Base-by-base conservation (phyloP, 202 grass and related monocot species). In the Alloteropsis angusta region DNA sequence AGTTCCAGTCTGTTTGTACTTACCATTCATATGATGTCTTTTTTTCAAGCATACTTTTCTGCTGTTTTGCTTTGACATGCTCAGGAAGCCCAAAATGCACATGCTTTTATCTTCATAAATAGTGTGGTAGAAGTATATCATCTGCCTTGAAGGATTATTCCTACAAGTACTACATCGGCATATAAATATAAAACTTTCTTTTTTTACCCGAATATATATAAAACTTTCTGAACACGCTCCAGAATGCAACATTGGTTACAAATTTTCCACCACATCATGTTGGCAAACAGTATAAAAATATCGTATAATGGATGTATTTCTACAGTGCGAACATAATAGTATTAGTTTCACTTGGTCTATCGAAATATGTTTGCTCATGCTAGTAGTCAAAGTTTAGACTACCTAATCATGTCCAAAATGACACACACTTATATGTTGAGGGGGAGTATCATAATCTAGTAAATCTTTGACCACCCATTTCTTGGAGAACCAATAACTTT, bases 401-500 rank as follows among this genome's bases (percentile, higher is more conserved):
- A n/a, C 32, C 32, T 44, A 46, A 74, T 9, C 25, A 12, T 32
- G 23, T 75, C 57, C 57, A 76, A 43, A 66, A 45, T 46, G 23
- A n/a, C n/a, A 23, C 22, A 68, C 39, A 17, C 14, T 42, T 54
- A 35, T 13, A 70, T 49, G 17, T 70, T 7, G 7, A 10, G 22
- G 25, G 13, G 41, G 21, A 46, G 18, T 25, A 73, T 57, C 25
- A 49, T 48, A 79, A 17, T 68, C 52, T 67, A 41, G 43, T 53
- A 48, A 72, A 57, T 72, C 38, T 65, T 65, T 59, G 13, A 78
- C 37, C 39, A 47, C 36, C 18, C 21, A 78, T 66, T 77, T 37
- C 75, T 38, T 60, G 5, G 41, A 74, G 23, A 68, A 19, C 39
- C 39, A 64, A 71, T 60, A 60, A 57, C 30, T 25, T 47, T 73